phyloP scores from a whole-genome alignment of 225 moss, liverwort and hornwort genomes.

The Polytrichum formosum region DNA sequence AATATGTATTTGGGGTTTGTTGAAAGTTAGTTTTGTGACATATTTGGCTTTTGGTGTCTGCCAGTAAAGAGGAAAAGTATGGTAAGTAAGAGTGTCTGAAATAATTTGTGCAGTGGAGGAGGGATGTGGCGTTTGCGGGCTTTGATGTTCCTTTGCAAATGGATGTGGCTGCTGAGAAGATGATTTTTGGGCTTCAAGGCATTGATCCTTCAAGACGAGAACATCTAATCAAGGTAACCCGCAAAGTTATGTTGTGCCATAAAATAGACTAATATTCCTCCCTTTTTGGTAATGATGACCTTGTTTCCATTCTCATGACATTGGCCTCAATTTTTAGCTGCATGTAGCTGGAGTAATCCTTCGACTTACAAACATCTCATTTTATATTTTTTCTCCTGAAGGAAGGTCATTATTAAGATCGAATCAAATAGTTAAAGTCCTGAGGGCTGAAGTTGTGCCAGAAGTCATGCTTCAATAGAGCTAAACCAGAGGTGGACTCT shows the following conservation, averaged over 20 bases:
- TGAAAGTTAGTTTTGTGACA: background rate
- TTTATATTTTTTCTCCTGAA: too few relatives aligned
- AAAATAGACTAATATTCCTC: background rate
- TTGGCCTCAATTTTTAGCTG: too few relatives aligned
- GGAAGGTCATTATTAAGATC: too few relatives aligned
- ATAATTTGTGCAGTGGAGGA: conserved; percentile 42
- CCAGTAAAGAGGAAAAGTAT: too few relatives aligned
- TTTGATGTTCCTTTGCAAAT: conserved; percentile 92
- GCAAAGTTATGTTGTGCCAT: background rate
- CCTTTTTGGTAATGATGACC: too few relatives aligned
- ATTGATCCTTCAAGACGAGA: conserved; percentile 42
- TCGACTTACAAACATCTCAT: too few relatives aligned
- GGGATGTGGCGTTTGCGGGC: conserved; percentile 58
- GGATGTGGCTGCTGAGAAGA: conserved; percentile 87
- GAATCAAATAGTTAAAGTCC: too few relatives aligned
- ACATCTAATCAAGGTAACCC: conserved; percentile 34
- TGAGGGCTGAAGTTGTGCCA: too few relatives aligned
- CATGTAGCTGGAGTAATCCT: too few relatives aligned
- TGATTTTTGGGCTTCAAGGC: conserved; percentile 79
- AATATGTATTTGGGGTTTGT: background rate
- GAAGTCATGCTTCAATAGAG: too few relatives aligned
- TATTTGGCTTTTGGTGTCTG: background rate
- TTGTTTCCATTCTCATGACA: too few relatives aligned
- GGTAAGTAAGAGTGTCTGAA: background rate
- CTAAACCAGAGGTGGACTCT: too few relatives aligned